Evolutionary conservation across 441 rosid genomes (phyloP).

Genomic region (Pelargonium citronellum): DNA sequence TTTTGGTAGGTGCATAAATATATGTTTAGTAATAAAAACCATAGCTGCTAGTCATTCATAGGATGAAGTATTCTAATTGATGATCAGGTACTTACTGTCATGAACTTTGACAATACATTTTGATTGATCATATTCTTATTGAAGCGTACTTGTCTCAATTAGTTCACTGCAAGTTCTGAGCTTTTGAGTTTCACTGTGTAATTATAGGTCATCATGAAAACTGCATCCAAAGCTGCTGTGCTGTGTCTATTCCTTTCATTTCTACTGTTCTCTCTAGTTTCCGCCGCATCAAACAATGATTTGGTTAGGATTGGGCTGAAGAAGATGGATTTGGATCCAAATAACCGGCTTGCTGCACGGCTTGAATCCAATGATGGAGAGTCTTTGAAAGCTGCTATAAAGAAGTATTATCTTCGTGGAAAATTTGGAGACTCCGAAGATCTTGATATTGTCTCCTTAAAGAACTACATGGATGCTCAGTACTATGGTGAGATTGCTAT

Average conservation of each 20-base stretch:
- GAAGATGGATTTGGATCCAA: background rate
- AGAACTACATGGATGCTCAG: background rate
- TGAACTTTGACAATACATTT: no score
- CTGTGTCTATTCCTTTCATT: background rate
- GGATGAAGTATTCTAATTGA: no score
- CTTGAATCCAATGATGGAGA: background rate
- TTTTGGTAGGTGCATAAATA: no score
- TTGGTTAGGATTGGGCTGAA: background rate
- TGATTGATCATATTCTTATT: no score
- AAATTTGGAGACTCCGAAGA: background rate
- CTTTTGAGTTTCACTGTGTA: background rate
- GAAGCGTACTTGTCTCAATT: no score
- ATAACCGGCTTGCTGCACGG: background rate
- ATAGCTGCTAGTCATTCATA: no score
- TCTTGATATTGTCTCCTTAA: background rate
- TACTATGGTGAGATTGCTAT: conserved; percentile 12
- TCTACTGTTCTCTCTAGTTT: background rate
- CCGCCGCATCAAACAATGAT: background rate
- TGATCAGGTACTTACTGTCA: no score
- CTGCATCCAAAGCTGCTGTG: background rate
- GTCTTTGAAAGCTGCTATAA: background rate
- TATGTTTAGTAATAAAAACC: no score
- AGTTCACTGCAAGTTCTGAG: background rate
- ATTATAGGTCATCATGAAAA: background rate
- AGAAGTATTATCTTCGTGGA: background rate